phyloP scores from a whole-genome alignment of 805 yeast species.

The Monosporozyma yasuniensis region DNA sequence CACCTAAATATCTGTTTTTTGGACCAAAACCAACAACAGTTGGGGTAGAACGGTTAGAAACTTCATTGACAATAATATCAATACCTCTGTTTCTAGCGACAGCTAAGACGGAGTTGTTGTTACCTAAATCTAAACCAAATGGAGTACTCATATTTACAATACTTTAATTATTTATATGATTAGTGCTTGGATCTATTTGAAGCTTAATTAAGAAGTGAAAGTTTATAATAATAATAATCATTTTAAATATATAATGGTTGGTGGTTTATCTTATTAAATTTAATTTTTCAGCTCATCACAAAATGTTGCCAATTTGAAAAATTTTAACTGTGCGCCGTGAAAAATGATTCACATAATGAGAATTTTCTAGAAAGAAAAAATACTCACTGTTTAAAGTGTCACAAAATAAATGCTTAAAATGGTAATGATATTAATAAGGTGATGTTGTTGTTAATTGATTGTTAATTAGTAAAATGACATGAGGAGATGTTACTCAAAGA shows the following conservation, averaged over 20 bases:
- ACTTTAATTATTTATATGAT: constrained; percentile 10
- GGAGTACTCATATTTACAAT: constrained; percentile 70
- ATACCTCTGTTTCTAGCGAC: constrained; percentile 98
- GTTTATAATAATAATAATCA: not conserved
- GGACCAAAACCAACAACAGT: constrained; percentile 82
- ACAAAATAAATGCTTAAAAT: not conserved
- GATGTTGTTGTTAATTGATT: not conserved
- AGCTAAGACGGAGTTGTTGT: constrained; percentile 85
- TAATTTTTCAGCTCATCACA: not conserved
- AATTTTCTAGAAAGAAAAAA: not conserved
- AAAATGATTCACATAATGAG: not conserved
- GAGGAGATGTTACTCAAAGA: too few relatives aligned
- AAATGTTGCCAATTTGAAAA: not conserved
- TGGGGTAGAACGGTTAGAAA: constrained; percentile 95
- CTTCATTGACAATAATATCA: constrained; percentile 96
- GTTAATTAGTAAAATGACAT: too few relatives aligned
- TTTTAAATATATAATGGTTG: not conserved
- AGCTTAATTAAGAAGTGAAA: too few relatives aligned
- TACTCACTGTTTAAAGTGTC: not conserved
- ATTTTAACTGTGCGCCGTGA: constrained; percentile 4
- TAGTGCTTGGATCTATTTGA: not conserved
- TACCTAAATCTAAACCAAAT: constrained; percentile 97
- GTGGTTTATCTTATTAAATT: too few relatives aligned
- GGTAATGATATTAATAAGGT: too few relatives aligned
- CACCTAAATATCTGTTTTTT: constrained; percentile 89